phyloP scores from a whole-genome alignment of 108 stramenopile genomes.

The Pseudonitzschia pungens region DNA sequence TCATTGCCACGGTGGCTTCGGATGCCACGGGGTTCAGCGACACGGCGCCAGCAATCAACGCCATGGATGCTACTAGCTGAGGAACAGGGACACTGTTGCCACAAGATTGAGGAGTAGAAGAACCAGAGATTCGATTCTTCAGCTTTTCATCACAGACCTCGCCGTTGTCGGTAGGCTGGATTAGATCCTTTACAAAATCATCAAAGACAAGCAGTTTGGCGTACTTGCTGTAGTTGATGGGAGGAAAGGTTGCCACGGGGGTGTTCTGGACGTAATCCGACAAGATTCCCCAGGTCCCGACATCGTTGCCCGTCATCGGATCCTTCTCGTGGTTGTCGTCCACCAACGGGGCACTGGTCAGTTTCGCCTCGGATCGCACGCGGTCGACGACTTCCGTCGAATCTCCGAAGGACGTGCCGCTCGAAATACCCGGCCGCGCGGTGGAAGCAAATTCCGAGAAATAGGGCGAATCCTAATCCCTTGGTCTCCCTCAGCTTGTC shows the following conservation, averaged over 20 bases:
- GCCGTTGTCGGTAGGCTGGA: neutral
- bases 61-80: neutral
- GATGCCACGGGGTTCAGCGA: neutral
- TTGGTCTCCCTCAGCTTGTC: neutral
- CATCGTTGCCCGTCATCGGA: neutral
- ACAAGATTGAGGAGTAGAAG: neutral
- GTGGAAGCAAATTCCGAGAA: neutral
- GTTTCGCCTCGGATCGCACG: neutral
- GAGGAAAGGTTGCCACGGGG: slow-evolving; percentile 9
- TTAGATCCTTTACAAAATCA: slow-evolving; percentile 9
- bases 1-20: neutral
- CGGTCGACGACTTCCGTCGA: neutral
- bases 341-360: neutral
- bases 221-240: slow-evolving; percentile 20
- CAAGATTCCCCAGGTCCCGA: slow-evolving; percentile 19
- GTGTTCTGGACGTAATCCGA: slow-evolving; percentile 15
- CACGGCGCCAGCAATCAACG: neutral
- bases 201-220: slow-evolving; percentile 13
- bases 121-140: neutral
- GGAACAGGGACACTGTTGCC: neutral
- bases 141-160: neutral
- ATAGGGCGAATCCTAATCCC: neutral
- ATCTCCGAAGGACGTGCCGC: slow-evolving; percentile 5
- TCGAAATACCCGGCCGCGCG: neutral
- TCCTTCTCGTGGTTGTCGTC: neutral